phyloP scores from a whole-genome alignment of 148 eudicot species.

The Rhododendron griersonianum region DNA sequence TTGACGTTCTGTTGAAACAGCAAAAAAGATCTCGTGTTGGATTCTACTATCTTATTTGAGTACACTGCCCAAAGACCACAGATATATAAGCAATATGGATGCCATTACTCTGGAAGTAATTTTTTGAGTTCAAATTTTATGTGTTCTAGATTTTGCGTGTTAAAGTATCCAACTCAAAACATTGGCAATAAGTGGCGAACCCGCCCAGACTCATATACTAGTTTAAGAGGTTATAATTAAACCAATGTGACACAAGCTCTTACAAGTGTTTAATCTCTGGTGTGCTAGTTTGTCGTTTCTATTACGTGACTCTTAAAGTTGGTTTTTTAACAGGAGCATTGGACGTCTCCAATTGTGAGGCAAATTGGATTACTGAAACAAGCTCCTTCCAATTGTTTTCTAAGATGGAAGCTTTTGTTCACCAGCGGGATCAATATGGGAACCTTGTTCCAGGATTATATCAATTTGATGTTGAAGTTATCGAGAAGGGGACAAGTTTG shows the following conservation, averaged over 20 bases:
- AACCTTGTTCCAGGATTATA: slow-evolving; percentile 63
- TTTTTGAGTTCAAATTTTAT: background rate
- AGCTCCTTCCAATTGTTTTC: slow-evolving; percentile 64
- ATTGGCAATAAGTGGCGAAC: background rate
- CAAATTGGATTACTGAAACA: slow-evolving; percentile 49
- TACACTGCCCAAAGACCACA: background rate
- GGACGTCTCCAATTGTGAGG: slow-evolving; percentile 59
- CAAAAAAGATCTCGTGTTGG: background rate
- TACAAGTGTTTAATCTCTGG: background rate
- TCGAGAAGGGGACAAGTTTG: slow-evolving; percentile 60
- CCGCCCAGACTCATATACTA: background rate
- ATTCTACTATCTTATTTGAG: background rate
- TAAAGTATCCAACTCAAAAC: background rate
- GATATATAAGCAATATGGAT: background rate
- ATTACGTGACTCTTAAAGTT: slow-evolving; percentile 1
- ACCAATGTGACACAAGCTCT: background rate
- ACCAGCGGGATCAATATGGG: slow-evolving; percentile 66
- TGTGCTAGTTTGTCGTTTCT: background rate
- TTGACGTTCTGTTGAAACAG: background rate
- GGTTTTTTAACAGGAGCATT: slow-evolving; percentile 48
- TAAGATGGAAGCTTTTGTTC: slow-evolving; percentile 49
- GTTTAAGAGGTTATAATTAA: background rate
- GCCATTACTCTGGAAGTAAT: background rate
- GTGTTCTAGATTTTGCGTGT: background rate
- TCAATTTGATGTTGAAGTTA: slow-evolving; percentile 72